phyloP scores from a whole-genome alignment of 2,329 filamentous ascomycete species.

The Chaetomium sp. region DNA sequence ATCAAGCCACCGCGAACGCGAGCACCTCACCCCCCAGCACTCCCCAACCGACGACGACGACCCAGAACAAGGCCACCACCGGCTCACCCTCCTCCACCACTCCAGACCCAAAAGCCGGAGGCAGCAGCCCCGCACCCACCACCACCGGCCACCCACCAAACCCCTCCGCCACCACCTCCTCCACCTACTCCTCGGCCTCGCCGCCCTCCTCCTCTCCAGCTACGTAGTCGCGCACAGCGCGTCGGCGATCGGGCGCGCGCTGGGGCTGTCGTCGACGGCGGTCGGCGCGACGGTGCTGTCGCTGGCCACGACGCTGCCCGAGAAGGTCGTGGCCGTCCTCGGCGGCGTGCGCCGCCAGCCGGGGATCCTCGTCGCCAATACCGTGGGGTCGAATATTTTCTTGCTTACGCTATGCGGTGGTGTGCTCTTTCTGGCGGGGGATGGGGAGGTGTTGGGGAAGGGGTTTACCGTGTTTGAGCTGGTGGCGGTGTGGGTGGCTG shows the following conservation, averaged over 20 bases:
- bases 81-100: background rate
- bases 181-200: conserved; percentile 48
- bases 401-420: conserved; percentile 52
- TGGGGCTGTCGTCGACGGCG: conserved; percentile 49
- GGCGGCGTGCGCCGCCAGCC: conserved; percentile 49
- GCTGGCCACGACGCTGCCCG: conserved; percentile 54
- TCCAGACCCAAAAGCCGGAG: background rate
- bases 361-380: conserved; percentile 54
- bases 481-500: conserved; percentile 38
- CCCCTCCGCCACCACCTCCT: conserved; percentile 29
- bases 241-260: conserved; percentile 43
- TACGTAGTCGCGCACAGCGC: conserved; percentile 53
- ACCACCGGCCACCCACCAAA: conserved; percentile 21
- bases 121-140: background rate
- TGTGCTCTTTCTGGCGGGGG: conserved; percentile 39
- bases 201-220: conserved; percentile 49
- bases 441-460: conserved; percentile 28
- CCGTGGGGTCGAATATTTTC: conserved; percentile 57
- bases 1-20: background rate
- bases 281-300: conserved; percentile 52
- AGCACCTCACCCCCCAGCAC: background rate
- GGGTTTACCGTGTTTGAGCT: conserved; percentile 36
- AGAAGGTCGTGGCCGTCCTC: conserved; percentile 54
- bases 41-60: background rate
- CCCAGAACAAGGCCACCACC: background rate